Conservation (phyloP, 2,329 filamentous ascomycete species). For the Diplodia sapinea region DNA sequence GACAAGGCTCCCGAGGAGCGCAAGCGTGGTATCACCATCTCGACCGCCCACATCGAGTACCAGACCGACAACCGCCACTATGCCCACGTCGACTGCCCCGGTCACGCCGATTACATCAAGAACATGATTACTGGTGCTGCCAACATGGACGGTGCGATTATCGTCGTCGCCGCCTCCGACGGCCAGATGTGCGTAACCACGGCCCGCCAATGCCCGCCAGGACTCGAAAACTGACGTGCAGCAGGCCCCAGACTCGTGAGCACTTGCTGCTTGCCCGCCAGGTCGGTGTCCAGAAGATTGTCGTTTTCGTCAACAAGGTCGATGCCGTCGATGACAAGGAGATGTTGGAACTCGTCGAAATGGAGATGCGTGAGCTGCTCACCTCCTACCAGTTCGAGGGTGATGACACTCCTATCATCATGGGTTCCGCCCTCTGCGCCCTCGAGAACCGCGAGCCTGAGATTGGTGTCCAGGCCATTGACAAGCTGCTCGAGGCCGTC, state of each 20-base stretch:
- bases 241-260: constrained; percentile 91
- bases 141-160: constrained; percentile 99
- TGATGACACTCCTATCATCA: constrained; percentile 94
- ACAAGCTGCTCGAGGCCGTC: constrained; percentile 87
- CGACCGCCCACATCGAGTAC: constrained; percentile 98
- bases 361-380: constrained; percentile 99
- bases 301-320: constrained; percentile 99
- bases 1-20: constrained; percentile 99
- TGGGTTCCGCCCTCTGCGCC: constrained; percentile 95
- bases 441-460: constrained; percentile 86
- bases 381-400: constrained; percentile 94
- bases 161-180: constrained; percentile 96
- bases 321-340: constrained; percentile 96
- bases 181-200: constrained; percentile 78
- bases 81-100: constrained; percentile 99
- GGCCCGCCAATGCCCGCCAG: not conserved
- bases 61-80: constrained; percentile 93
- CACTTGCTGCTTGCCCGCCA: constrained; percentile 97
- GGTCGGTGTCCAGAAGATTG: constrained; percentile 96
- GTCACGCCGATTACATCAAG: constrained; percentile 99
- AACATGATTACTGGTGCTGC: constrained; percentile 99
- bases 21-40: constrained; percentile 99
- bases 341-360: constrained; percentile 99
- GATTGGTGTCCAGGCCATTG: constrained; percentile 85
- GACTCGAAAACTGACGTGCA: constrained; percentile 5